These are phyloP conservation scores for Lachancea waltii DNA, from an alignment of 805 yeast species.

Conservation along the genomic window DNA sequence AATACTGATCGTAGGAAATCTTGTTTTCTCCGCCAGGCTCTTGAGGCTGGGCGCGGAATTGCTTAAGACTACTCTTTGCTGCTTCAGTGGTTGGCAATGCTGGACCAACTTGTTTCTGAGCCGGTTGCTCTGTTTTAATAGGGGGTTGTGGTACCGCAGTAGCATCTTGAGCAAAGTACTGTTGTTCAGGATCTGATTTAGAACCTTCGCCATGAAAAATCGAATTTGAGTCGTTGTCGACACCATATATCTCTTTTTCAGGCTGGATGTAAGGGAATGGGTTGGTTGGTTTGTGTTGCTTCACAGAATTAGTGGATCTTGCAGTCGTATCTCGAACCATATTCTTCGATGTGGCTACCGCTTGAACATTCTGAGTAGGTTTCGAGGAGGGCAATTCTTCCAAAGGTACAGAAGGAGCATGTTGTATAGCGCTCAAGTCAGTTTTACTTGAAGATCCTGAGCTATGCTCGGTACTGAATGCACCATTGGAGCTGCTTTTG, in stretches of 20 bases:
- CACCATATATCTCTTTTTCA: slow-evolving; percentile 1
- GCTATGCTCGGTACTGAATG: slow-evolving; percentile 1
- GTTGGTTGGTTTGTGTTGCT: slow-evolving; percentile 30
- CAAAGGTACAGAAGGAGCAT: neutral
- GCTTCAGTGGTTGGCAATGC: neutral
- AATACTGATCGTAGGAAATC: neutral
- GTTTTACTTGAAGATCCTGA: slow-evolving; percentile 6
- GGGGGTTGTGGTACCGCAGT: neutral
- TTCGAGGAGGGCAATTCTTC: neutral
- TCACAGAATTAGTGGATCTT: slow-evolving; percentile 9
- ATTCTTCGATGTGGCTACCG: neutral
- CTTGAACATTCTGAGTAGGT: neutral
- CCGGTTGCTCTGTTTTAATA: neutral
- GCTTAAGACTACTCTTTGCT: neutral
- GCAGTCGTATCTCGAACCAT: slow-evolving; percentile 6
- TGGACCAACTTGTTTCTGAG: no score
- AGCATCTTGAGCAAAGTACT: neutral
- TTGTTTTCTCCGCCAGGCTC: neutral
- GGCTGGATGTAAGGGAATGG: slow-evolving; percentile 28
- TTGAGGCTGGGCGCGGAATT: neutral
- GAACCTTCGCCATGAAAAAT: slow-evolving; percentile 1
- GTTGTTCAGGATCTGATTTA: neutral
- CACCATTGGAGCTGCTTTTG: neutral
- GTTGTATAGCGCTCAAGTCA: neutral
- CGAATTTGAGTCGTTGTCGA: neutral